A percentile compares a stretch with the other conserved stretches of the same genome.
Evolutionary conservation across 208 protist species (phyloP).

Genomic region (Acanthamoeba sp.): DNA sequence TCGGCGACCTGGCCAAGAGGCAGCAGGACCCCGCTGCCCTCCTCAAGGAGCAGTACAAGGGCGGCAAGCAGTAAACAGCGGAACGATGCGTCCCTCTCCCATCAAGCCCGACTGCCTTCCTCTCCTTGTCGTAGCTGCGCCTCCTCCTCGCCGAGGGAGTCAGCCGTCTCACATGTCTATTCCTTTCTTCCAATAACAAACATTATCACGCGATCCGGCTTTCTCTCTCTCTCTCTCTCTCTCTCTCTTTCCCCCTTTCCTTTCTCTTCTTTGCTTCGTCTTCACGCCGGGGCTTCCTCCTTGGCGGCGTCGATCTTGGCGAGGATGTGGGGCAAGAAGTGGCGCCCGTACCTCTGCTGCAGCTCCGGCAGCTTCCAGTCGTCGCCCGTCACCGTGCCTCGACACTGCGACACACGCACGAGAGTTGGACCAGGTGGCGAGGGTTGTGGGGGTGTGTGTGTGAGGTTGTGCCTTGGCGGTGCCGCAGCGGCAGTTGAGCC

Average conservation of each 20-base stretch:
- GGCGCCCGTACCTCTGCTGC: conserved; percentile 47
- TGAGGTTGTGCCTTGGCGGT: not conserved
- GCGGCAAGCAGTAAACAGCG: conserved; percentile 26
- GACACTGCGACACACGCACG: not conserved
- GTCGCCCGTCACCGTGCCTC: not conserved
- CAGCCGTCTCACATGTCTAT: not conserved
- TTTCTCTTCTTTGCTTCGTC: not conserved
- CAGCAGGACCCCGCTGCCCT: conserved; percentile 6
- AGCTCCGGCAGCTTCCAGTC: conserved; percentile 54
- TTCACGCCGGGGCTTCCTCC: not conserved
- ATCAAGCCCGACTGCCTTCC: not conserved
- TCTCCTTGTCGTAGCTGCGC: not conserved
- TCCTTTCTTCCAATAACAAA: too few species aligned
- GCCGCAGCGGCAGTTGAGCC: conserved; percentile 25
- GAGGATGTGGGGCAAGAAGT: conserved; percentile 51
- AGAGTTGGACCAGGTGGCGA: not conserved
- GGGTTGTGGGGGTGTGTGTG: not conserved
- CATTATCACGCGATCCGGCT: too few species aligned
- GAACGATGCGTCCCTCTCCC: not conserved
- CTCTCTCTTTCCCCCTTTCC: not conserved
- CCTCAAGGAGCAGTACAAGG: conserved; percentile 58
- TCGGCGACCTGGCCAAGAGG: conserved; percentile 48
- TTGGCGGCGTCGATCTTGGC: not conserved
- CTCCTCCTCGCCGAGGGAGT: too few species aligned
- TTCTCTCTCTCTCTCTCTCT: too few species aligned